Conservation (phyloP, 2,329 filamentous ascomycete species). For the Aphanocladium album region DNA sequence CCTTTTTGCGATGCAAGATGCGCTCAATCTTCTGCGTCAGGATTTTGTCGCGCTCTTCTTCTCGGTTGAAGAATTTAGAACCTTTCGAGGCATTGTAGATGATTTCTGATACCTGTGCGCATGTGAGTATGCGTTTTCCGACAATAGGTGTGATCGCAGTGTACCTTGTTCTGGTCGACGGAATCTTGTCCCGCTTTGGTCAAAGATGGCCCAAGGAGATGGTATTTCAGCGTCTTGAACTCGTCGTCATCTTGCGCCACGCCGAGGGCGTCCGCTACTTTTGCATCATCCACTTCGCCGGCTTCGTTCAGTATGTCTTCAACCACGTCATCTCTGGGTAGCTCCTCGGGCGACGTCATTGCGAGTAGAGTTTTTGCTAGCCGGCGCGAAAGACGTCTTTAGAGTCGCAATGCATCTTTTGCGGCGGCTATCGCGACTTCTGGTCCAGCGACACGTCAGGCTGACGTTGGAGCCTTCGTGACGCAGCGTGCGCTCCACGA, state of each 20-base stretch:
- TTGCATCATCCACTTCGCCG: constrained; percentile 6
- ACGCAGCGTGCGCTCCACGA: not conserved
- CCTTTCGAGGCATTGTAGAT: constrained; percentile 97
- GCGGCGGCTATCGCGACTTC: not conserved
- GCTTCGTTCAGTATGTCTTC: not conserved
- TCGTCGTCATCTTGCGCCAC: constrained; percentile 29
- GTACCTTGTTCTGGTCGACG: constrained; percentile 83
- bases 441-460: constrained; percentile 3
- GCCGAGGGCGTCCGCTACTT: constrained; percentile 9
- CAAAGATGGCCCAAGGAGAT: constrained; percentile 81
- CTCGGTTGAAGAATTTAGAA: constrained; percentile 91
- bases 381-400: not conserved
- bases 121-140: not conserved
- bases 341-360: constrained; percentile 6
- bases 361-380: not conserved
- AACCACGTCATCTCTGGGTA: not conserved
- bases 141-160: not conserved
- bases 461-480: not conserved
- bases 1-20: constrained; percentile 69
- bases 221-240: constrained; percentile 71
- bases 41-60: constrained; percentile 74
- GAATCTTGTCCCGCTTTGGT: constrained; percentile 90
- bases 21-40: constrained; percentile 81
- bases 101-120: constrained; percentile 80
- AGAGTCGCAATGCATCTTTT: constrained; percentile 4